phyloP scores from a whole-genome alignment of 495 filamentous ascomycete species.

The Staphylotrichum longicolle region DNA sequence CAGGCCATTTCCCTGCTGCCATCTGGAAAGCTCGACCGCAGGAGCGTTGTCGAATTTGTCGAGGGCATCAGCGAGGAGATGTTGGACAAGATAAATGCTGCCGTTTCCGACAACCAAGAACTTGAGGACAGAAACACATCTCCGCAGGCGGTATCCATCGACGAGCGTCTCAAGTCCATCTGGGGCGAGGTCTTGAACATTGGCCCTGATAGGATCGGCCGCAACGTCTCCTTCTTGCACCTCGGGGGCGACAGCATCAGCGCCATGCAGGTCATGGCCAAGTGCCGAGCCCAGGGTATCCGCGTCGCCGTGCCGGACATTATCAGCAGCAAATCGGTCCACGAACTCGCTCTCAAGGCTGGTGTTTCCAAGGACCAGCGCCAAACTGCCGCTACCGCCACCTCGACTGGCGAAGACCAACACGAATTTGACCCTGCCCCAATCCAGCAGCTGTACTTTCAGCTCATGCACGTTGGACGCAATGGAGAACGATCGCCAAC shows the following conservation, averaged over 20 bases:
- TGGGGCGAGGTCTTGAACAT: slow-evolving; percentile 57
- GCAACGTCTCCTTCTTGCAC: slow-evolving; percentile 34
- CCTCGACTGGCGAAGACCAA: slow-evolving; percentile 19
- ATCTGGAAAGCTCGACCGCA: slow-evolving; percentile 58
- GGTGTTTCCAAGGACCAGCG: neutral
- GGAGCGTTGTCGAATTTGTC: slow-evolving; percentile 27
- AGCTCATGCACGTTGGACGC: slow-evolving; percentile 17
- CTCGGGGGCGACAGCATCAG: slow-evolving; percentile 36
- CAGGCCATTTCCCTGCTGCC: slow-evolving; percentile 48
- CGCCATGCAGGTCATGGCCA: slow-evolving; percentile 36
- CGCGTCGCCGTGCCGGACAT: slow-evolving; percentile 24
- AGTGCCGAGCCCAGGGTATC: slow-evolving; percentile 20
- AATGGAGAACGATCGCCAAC: slow-evolving; percentile 14
- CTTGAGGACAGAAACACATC: neutral
- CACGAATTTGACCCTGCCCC: slow-evolving; percentile 48
- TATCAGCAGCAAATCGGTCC: slow-evolving; percentile 25
- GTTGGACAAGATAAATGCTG: slow-evolving; percentile 15
- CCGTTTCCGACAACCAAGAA: neutral
- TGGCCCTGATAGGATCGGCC: slow-evolving; percentile 34
- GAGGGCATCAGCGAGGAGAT: slow-evolving; percentile 20
- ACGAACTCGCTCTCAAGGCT: slow-evolving; percentile 25
- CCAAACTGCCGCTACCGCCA: neutral
- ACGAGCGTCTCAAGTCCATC: slow-evolving; percentile 36
- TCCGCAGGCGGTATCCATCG: neutral
- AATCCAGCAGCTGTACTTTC: slow-evolving; percentile 60